Evolutionary conservation across 192 early-diverging fungal genomes (phyloP), one percentile per base, ranked within the genome.

Genomic region (Oehlia diaphana): DNA sequence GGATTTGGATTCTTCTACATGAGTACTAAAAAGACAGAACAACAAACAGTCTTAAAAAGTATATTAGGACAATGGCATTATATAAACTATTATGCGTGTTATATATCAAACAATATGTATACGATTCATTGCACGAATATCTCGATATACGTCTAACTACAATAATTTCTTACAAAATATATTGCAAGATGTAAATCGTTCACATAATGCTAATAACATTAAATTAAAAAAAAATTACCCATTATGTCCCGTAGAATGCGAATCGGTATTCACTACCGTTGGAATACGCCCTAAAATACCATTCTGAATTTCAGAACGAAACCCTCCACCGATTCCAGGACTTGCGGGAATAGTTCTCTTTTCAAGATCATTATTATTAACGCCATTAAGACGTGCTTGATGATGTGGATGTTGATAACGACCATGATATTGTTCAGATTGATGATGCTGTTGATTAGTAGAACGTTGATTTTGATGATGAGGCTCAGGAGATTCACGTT

Each of bases 231-330:
- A 28, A 23, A 65, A 7, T 35, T 69, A 69, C 67, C 67, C 39
- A 21, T 19, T 69, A 37, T 42, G 21, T 13, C 9, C 33, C 14
- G 47, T 9, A 74, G 26, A 47, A 49, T 16, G 44, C 19, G 50
- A 74, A 74, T 74, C 72, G 14, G 72, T 26, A 16, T 23, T 26
- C 23, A 21, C 21, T 13, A 74, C 10, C 9, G 35, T n/a, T 10
- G 72, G n/a, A 19, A 74, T 74, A 74, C 72, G 72, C 21, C 77
- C 70, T 75, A 79, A 79, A 26, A 67, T 69, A 16, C 68, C 68
- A 79, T 79, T 79, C 19, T 68, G 77, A 26, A 71, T 58, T 71
- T 79, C 77, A 26, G 77, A 58, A 13, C 69, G 77, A 28, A 42
- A 69, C 8, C 33, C 67, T 37, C 67, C 67, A 19, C 12, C 33